Evolutionary conservation across 495 filamentous ascomycete species (phyloP), one percentile per base, ranked within the genome.

Genomic region (Podospora pseudocomata): DNA sequence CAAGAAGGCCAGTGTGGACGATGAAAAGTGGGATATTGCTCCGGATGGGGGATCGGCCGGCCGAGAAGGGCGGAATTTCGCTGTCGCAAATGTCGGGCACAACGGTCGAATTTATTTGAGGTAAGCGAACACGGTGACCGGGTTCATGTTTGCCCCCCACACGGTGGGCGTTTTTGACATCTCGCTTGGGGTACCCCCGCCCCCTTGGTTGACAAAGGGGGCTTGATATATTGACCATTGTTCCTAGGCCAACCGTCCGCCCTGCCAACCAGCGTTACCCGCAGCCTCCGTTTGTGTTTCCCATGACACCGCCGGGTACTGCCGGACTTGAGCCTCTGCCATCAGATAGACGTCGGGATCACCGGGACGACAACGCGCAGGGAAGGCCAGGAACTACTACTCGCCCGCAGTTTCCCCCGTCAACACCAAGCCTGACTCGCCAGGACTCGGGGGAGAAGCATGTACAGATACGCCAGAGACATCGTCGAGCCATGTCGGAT

Each of bases 71-170:
- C 85, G 91, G 62, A 91, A 95, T 74, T 98, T 97, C 78, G 92
- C 92, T 11, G 94, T 97, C 66, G 93, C 91, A 27, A 97, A 96
- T 80, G 90, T 98, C 66, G 94, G 93, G 60, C 91, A 93, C 75
- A 94, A 95, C 81, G 94, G 94, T 49, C 89, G 90, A 78, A 93
- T 98, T 77, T 98, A 95, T 77, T 81, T 98, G 67, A 92, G 94
- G 94, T 97, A 91, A 76, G 59, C 23, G 57, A 59, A 49, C 75
- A 72, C 18, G 9, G n/a, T 49, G 23, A 57, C 15, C 19, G n/a
- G 55, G 55, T 19, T 58, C 23, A 58, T 58, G 55, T 19, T 58
- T 23, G 23, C 23, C 18, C n/a, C 23, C n/a, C n/a, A 58, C n/a
- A 58, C 23, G 16, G 55, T 20, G 55, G 23, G n/a, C n/a, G 15